phyloP scores from a whole-genome alignment of 371 early-diverging fungal genomes.

The Mucor ambiguus region DNA sequence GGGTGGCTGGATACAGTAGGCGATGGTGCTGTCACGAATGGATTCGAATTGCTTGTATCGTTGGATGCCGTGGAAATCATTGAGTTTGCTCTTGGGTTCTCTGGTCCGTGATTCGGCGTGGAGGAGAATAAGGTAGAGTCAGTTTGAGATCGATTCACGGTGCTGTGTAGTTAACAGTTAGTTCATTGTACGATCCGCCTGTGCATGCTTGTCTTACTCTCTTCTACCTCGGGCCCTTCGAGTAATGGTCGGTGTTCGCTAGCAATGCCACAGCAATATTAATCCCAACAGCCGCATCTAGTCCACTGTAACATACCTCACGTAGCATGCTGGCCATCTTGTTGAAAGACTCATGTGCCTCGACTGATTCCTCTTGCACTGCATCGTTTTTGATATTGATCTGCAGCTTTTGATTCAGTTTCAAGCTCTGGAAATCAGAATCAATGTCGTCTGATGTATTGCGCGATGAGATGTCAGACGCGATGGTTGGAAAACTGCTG shows the following conservation, averaged over 20 bases:
- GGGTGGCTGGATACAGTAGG: background rate
- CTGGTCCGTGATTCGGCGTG: background rate
- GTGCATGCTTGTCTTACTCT: constrained; percentile 17
- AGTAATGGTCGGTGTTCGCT: constrained; percentile 16
- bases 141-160: constrained; percentile 12
- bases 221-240: constrained; percentile 24
- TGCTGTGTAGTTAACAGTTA: background rate
- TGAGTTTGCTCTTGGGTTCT: background rate
- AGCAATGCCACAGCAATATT: background rate
- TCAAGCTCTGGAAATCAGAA: constrained; percentile 22
- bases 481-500: constrained; percentile 1
- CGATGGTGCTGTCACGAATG: constrained; percentile 10
- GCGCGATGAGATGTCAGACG: constrained; percentile 17
- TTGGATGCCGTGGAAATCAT: constrained; percentile 3
- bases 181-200: background rate
- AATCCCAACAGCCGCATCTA: background rate
- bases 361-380: constrained; percentile 11
- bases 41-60: constrained; percentile 2
- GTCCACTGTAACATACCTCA: constrained; percentile 11
- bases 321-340: constrained; percentile 23
- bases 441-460: constrained; percentile 21
- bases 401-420: constrained; percentile 18
- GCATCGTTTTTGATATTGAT: constrained; percentile 18
- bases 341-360: constrained; percentile 19
- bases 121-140: constrained; percentile 4